Base-by-base conservation (phyloP, 371 early-diverging fungal species). In the Mucor plumbeus region DNA sequence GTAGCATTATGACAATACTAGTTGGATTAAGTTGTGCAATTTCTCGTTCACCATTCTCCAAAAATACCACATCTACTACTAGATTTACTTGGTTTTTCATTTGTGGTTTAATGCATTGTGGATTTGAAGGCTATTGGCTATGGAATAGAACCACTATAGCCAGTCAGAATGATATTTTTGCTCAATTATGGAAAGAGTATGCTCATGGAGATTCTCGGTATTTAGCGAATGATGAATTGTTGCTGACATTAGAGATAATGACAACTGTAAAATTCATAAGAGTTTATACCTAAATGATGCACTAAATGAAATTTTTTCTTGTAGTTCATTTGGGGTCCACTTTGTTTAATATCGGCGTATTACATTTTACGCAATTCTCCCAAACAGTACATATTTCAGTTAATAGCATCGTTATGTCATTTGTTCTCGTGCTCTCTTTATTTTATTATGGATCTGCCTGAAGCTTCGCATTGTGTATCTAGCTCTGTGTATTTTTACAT, bases 131-230 rank as follows among this genome's bases (percentile, higher is more conserved):
- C 0, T 96, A 95, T 79, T 96, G 92, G 85, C 82, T 91, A 35
- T 78, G 75, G 59, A 82, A 88, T 77, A 83, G 88, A 68, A 40
- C 59, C 11, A 80, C 81, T 7, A 75, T 97, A 26, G 89, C 93
- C 0, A 85, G 87, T 13, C 86, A 91, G 70, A 75, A 80, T 48
- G 76, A 74, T 35, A 62, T 92, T 3, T 59, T 95, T 47, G 94
- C 88, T n/a, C 88, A 95, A 65, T 65, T 94, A 61, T 97, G 96
- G 95, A 94, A 95, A 80, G 97, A 97, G 79, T 97, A 97, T 74
- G 80, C 95, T 1, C 83, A 88, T 69, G 85, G 89, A 10, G 97
- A 97, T 75, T 95, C 95, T 11, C 81, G 97, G 33, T 97, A 97
- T 73, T 77, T 96, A 76, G 78, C 86, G 35, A 56, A 82, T 47